Conservation (phyloP, 306 rosid species). For the Dalbergia oliveri region DNA sequence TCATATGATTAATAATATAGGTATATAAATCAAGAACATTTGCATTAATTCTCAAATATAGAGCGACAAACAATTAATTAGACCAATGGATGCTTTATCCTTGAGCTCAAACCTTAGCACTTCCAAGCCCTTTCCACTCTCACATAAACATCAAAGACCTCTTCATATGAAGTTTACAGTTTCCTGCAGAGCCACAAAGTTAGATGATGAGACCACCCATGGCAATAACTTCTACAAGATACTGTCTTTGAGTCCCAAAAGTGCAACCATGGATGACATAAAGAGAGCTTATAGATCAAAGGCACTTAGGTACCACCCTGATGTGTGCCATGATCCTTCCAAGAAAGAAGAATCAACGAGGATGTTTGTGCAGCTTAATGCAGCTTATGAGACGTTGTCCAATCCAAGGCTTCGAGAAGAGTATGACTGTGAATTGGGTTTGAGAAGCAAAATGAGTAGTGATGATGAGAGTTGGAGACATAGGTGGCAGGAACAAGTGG, state of each 20-base stretch:
- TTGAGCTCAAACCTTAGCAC: slow-evolving; percentile 35
- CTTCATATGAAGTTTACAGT: not conserved
- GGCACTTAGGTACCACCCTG: slow-evolving; percentile 75
- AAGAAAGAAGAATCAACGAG: slow-evolving; percentile 61
- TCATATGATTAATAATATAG: too few species aligned
- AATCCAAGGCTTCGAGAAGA: slow-evolving; percentile 62
- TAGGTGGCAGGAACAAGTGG: slow-evolving; percentile 60
- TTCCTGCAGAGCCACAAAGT: slow-evolving; percentile 45
- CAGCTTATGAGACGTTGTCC: slow-evolving; percentile 61
- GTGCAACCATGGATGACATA: slow-evolving; percentile 60
- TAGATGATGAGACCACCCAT: not conserved
- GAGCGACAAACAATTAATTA: not conserved
- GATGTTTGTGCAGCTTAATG: slow-evolving; percentile 65
- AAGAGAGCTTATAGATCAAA: slow-evolving; percentile 67
- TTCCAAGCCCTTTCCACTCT: slow-evolving; percentile 33
- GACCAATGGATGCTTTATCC: slow-evolving; percentile 42
- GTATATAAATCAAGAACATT: not conserved
- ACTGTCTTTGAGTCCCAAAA: slow-evolving; percentile 52
- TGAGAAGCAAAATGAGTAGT: not conserved
- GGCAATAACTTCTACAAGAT: slow-evolving; percentile 53
- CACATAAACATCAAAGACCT: not conserved
- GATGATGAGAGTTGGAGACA: slow-evolving; percentile 36
- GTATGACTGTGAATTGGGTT: slow-evolving; percentile 57
- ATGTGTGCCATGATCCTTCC: slow-evolving; percentile 54
- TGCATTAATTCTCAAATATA: not conserved